Conservation (phyloP, 495 filamentous ascomycete species). For the Penicillium coprophilum region DNA sequence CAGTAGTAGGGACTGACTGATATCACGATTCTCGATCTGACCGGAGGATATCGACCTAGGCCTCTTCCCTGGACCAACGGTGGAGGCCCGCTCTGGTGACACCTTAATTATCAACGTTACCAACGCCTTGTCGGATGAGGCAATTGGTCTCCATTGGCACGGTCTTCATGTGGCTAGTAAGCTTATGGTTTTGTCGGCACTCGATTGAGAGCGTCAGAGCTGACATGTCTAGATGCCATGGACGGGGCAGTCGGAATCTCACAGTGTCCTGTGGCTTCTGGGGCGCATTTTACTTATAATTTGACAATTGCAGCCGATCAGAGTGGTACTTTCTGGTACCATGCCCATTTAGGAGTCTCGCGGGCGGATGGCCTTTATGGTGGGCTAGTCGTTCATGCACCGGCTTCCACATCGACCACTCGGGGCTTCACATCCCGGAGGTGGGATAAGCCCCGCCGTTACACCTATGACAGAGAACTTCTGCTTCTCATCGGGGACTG, state of each 20-base stretch:
- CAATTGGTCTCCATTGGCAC: conserved; percentile 76
- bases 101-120: conserved; percentile 65
- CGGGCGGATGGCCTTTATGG: conserved; percentile 75
- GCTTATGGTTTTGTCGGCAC: not conserved
- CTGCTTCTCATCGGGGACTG: conserved; percentile 54
- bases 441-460: conserved; percentile 4
- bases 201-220: not conserved
- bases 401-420: conserved; percentile 34
- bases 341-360: conserved; percentile 65
- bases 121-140: conserved; percentile 67
- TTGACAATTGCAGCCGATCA: conserved; percentile 71
- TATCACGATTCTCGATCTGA: not conserved
- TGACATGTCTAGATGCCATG: conserved; percentile 51
- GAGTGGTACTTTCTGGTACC: conserved; percentile 82
- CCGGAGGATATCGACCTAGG: conserved; percentile 18
- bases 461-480: conserved; percentile 40
- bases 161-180: conserved; percentile 68
- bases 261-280: conserved; percentile 66
- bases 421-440: conserved; percentile 23
- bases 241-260: conserved; percentile 67
- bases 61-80: conserved; percentile 39
- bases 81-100: conserved; percentile 57
- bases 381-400: conserved; percentile 68
- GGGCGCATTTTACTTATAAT: conserved; percentile 67
- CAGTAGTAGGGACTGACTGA: not conserved